A percentile compares a stretch with the other conserved stretches of the same genome.
These are phyloP conservation scores for Tephrocybe sp. DNA, from an alignment of 768 basidiomycete species.

Conservation along the genomic window DNA sequence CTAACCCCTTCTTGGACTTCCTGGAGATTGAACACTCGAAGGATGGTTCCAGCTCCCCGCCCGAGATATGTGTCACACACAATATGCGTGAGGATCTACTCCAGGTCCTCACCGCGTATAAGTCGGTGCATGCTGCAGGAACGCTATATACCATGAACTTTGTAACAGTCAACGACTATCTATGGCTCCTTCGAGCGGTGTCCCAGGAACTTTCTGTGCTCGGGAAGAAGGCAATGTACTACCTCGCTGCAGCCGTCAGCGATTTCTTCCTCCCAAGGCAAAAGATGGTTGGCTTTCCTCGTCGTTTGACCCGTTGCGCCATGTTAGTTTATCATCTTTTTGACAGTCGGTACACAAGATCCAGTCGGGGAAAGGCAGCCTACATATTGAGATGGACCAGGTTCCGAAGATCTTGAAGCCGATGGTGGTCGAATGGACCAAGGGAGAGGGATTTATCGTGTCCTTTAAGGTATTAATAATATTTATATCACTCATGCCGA, in stretches of 20 bases:
- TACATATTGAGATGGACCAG: conserved; percentile 98
- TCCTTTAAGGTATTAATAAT: conserved; percentile 89
- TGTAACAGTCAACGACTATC: conserved; percentile 94
- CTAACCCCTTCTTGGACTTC: conserved; percentile 96
- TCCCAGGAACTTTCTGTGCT: conserved; percentile 75
- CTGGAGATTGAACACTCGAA: conserved; percentile 61
- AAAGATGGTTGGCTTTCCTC: conserved; percentile 66
- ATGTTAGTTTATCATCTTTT: not conserved
- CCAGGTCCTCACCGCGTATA: conserved; percentile 76
- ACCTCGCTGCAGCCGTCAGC: conserved; percentile 96
- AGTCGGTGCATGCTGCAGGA: conserved; percentile 71
- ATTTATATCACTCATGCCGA: no score
- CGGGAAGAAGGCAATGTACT: conserved; percentile 82
- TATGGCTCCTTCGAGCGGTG: conserved; percentile 85
- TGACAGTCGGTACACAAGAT: conserved; percentile 95
- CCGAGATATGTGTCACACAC: conserved; percentile 65
- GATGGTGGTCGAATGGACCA: conserved; percentile 92
- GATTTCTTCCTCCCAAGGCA: conserved; percentile 96
- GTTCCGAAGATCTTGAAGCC: conserved; percentile 96
- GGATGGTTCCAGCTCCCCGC: conserved; percentile 26
- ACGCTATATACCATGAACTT: conserved; percentile 85
- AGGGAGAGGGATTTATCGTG: conserved; percentile 80
- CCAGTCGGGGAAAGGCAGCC: conserved; percentile 91
- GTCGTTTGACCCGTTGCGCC: not conserved
- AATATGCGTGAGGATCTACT: conserved; percentile 67